phyloP scores from a whole-genome alignment of 495 filamentous ascomycete genomes.

The Penicillium egyptiacum region DNA sequence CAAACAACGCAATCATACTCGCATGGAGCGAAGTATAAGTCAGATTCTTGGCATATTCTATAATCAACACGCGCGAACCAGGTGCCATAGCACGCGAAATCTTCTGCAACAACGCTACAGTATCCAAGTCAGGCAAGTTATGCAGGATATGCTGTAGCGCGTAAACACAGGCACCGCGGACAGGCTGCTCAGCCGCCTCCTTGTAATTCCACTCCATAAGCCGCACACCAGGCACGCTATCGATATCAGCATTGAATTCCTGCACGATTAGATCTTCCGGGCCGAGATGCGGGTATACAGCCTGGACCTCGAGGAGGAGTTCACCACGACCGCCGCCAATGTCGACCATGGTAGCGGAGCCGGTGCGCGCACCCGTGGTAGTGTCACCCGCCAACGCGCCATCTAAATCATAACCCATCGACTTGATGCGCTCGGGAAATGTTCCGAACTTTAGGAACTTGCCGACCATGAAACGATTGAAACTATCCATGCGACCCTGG shows the following conservation, averaged over 20 bases:
- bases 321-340: constrained; percentile 56
- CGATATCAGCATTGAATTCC: constrained; percentile 40
- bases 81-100: constrained; percentile 45
- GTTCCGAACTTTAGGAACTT: constrained; percentile 38
- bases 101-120: constrained; percentile 41
- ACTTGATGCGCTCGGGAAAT: constrained; percentile 30
- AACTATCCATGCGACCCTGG: constrained; percentile 42
- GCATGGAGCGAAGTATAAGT: constrained; percentile 36
- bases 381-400: constrained; percentile 29
- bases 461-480: constrained; percentile 44
- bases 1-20: constrained; percentile 40
- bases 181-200: constrained; percentile 31
- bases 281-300: constrained; percentile 39
- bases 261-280: constrained; percentile 48
- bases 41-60: constrained; percentile 39
- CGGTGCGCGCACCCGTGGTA: background rate
- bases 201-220: constrained; percentile 42
- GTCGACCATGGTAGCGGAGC: constrained; percentile 47
- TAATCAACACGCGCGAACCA: constrained; percentile 47
- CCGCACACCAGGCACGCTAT: constrained; percentile 26
- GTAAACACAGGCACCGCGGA: constrained; percentile 44
- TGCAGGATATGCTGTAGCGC: constrained; percentile 46
- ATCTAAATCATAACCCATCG: constrained; percentile 33
- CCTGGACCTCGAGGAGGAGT: constrained; percentile 47
- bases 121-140: constrained; percentile 43